phyloP scores from a whole-genome alignment of 2,329 filamentous ascomycete genomes.

The Beauveria brongniartii region DNA sequence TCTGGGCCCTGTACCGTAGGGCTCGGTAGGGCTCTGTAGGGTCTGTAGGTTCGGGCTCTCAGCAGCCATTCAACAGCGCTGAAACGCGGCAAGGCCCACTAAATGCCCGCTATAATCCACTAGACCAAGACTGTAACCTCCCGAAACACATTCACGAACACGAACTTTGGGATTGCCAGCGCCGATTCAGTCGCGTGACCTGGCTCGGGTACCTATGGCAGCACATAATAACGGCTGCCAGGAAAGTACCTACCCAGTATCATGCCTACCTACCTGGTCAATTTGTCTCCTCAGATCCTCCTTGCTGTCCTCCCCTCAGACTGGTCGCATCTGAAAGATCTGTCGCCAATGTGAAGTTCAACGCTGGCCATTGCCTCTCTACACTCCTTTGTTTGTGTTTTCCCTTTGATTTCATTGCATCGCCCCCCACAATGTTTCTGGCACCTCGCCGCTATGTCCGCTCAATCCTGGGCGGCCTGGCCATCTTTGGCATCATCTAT shows the following conservation, averaged over 20 bases:
- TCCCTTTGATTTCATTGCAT: neutral
- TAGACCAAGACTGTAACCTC: too few relatives aligned
- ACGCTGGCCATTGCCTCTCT: neutral
- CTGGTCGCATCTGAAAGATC: neutral
- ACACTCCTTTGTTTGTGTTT: neutral
- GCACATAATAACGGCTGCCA: too few relatives aligned
- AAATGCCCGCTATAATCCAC: too few relatives aligned
- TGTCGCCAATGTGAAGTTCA: neutral
- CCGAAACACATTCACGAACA: too few relatives aligned
- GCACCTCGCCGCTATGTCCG: constrained; percentile 7
- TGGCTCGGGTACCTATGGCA: too few relatives aligned
- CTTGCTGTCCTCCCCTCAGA: neutral
- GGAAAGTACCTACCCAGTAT: neutral
- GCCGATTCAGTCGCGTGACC: too few relatives aligned
- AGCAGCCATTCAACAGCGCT: neutral
- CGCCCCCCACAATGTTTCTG: neutral
- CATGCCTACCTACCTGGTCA: neutral
- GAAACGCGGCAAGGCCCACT: neutral
- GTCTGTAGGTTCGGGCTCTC: neutral
- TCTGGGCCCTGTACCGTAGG: too few relatives aligned
- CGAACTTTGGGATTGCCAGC: too few relatives aligned
- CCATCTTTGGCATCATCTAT: constrained; percentile 5
- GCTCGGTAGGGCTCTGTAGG: neutral
- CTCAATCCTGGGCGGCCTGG: constrained; percentile 4
- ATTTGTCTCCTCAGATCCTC: neutral